Evolutionary conservation across 805 yeast species (phyloP), one percentile per base, ranked within the genome.

Genomic region (Wickerhamiella parazyma): DNA sequence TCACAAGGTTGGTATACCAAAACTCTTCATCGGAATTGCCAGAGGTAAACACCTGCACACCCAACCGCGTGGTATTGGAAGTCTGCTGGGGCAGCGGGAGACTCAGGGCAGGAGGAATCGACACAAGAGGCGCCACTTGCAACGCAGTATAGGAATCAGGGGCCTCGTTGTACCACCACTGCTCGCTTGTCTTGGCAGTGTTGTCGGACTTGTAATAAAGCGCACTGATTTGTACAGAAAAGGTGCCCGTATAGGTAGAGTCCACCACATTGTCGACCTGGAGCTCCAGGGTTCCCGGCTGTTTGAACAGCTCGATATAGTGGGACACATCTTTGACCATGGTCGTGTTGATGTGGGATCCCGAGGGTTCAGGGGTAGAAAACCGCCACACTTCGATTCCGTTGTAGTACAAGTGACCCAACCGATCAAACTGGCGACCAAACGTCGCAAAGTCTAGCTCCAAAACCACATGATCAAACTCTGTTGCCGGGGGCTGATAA

Each of bases 21-120:
- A 80, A 80, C 57, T 85, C 94, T 59, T 84, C 95, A 29, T 71
- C 75, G 2, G 77, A 79, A 52, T 79, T 81, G 2, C 91, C 94
- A 17, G 83, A 74, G 11, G 80, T 73, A 50, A 75, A 76, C 4
- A 84, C 57, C 10, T 79, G 69, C 28, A 83, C 49, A 22, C 60
- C 51, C 37, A 76, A 74, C 46, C 75, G 67, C 2, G 84, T 75
- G 6, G 84, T 76, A 54, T 78, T 77, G 20, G 60, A 54, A 2
- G 71, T 51, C 25, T 80, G 57, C 12, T 53, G 54, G 1, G 53
- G 49, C 59, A 60, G 9, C 8, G 12, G 11, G 31, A 28, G 28
- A 2, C 21, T 26, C 5, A 6, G 4, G 4, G 39, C 36, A 2
- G 44, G 38, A n/a, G 35, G 44, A 3, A 42, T 29, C 2, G 46